Evolutionary conservation across 2,329 filamentous ascomycete species (phyloP).

Genomic region (Penicillium sp.): DNA sequence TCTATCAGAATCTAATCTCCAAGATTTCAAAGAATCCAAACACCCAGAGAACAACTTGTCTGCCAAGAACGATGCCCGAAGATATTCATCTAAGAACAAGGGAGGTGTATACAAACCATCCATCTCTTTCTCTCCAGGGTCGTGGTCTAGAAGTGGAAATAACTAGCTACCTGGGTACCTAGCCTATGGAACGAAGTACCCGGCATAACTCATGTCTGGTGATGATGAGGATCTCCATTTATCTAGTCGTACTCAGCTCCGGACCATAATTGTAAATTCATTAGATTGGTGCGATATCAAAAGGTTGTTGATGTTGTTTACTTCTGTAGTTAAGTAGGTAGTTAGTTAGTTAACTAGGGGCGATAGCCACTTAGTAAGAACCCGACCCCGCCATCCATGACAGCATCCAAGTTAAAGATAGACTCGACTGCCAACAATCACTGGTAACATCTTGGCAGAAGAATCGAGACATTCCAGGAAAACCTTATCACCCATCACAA

Average conservation of each 20-base stretch:
- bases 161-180: no score
- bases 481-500: background rate
- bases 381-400: constrained; percentile 12
- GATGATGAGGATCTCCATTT: no score
- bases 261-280: background rate
- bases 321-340: background rate
- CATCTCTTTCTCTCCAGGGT: background rate
- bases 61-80: constrained; percentile 17
- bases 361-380: constrained; percentile 4
- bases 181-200: no score
- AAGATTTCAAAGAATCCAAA: background rate
- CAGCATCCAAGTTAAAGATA: background rate
- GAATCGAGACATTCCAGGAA: no score
- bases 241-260: no score
- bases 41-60: background rate
- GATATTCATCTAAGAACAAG: constrained; percentile 14
- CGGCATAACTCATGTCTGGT: no score
- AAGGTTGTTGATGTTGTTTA: background rate
- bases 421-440: background rate
- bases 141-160: no score
- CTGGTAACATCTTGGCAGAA: background rate
- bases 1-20: no score
- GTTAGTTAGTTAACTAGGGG: background rate
- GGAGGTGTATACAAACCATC: background rate
- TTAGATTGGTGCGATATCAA: background rate